Conservation (phyloP, 345 rosid species). For the Bruguiera gymnorhiza region DNA sequence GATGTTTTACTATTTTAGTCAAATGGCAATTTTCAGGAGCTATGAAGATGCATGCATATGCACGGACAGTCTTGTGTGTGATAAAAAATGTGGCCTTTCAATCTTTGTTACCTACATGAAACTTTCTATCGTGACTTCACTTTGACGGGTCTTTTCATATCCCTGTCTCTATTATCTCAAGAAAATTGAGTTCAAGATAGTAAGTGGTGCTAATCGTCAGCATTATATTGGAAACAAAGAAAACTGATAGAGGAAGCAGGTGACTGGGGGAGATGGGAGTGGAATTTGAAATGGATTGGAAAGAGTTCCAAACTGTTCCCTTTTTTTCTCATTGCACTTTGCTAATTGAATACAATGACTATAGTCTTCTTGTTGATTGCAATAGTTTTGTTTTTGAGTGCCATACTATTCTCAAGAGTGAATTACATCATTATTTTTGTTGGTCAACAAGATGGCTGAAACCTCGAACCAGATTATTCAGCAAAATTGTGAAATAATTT, state of each 20-base stretch:
- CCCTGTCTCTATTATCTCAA: slow-evolving; percentile 1
- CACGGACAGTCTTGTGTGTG: slow-evolving; percentile 8
- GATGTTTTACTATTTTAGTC: background rate
- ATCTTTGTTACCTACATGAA: slow-evolving; percentile 12
- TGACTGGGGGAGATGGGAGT: too few species aligned
- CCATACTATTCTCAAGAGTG: background rate
- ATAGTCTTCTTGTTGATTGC: too few species aligned
- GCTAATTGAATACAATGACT: background rate
- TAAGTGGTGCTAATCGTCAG: too few species aligned
- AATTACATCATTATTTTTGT: background rate
- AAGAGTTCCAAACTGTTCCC: background rate
- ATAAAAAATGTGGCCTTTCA: too few species aligned
- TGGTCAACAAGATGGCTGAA: background rate
- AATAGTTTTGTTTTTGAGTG: background rate
- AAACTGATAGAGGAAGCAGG: background rate
- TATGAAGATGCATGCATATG: slow-evolving; percentile 6
- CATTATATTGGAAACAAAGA: background rate
- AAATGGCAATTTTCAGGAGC: background rate
- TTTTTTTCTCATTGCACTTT: background rate
- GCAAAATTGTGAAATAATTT: background rate
- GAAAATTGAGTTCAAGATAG: background rate
- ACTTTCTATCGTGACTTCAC: slow-evolving; percentile 1
- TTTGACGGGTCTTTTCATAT: background rate
- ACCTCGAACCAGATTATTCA: background rate
- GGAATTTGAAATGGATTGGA: background rate